Evolutionary conservation across 805 yeast species (phyloP).

Genomic region (Ogataea methylovora): DNA sequence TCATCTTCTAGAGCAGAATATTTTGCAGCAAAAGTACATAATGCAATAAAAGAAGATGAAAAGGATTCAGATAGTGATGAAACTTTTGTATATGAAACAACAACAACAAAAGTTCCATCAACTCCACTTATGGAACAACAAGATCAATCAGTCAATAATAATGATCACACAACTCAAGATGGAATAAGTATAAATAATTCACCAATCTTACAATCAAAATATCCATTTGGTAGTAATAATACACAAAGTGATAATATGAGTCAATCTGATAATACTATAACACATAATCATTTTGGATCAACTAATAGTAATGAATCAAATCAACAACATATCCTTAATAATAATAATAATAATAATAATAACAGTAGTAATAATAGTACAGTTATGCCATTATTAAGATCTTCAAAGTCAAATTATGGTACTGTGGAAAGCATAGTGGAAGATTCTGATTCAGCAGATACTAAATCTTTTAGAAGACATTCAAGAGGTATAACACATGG

Average conservation of each 20-base stretch:
- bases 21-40: constrained; percentile 91
- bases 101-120: constrained; percentile 9
- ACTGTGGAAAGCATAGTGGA: not conserved
- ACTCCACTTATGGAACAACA: constrained; percentile 7
- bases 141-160: constrained; percentile 5
- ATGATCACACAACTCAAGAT: not conserved
- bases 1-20: constrained; percentile 77
- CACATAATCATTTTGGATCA: constrained; percentile 9
- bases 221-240: constrained; percentile 1
- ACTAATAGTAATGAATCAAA: constrained; percentile 7
- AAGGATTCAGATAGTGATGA: constrained; percentile 81
- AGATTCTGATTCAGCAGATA: not conserved
- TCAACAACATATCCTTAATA: too few species aligned
- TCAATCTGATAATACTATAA: constrained; percentile 13
- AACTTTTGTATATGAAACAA: constrained; percentile 85
- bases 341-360: constrained; percentile 1
- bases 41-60: constrained; percentile 87
- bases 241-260: constrained; percentile 10
- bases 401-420: constrained; percentile 1
- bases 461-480: not conserved
- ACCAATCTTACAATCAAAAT: constrained; percentile 9
- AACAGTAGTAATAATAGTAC: constrained; percentile 1
- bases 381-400: constrained; percentile 7
- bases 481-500: not conserved
- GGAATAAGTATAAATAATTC: constrained; percentile 1